These are phyloP conservation scores for Russula virescens DNA, from an alignment of 768 basidiomycete genomes.

Conservation along the genomic window DNA sequence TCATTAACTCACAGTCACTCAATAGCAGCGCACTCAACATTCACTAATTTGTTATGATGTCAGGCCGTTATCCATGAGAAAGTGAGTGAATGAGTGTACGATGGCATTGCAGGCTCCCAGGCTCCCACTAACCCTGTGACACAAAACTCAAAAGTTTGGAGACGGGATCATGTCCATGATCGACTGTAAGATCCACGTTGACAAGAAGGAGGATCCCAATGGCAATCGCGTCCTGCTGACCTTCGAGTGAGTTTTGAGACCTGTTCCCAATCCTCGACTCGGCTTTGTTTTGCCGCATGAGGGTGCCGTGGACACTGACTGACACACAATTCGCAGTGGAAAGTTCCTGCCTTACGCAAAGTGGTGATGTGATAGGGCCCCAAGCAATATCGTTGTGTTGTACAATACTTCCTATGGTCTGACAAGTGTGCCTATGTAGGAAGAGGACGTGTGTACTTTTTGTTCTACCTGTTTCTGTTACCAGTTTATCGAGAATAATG, in stretches of 20 bases:
- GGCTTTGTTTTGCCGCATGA: neutral
- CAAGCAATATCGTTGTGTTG: too few relatives aligned
- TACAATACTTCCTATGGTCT: too few relatives aligned
- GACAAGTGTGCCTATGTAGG: too few relatives aligned
- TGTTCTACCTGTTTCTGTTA: too few relatives aligned
- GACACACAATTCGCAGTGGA: constrained; percentile 41
- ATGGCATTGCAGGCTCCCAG: neutral
- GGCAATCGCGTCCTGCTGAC: constrained; percentile 76
- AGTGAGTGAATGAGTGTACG: constrained; percentile 31
- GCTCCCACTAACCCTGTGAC: neutral
- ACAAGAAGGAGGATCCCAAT: constrained; percentile 67
- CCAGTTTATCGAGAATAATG: too few relatives aligned
- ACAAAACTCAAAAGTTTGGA: constrained; percentile 48
- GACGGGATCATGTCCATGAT: constrained; percentile 91
- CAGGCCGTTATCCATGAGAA: constrained; percentile 76
- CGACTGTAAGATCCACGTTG: constrained; percentile 66
- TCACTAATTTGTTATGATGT: neutral
- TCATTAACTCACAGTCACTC: neutral
- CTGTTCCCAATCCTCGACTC: neutral
- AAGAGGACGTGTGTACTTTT: too few relatives aligned
- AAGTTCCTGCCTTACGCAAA: constrained; percentile 71
- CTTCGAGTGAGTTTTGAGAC: constrained; percentile 54
- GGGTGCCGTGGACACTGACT: neutral
- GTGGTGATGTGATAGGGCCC: constrained; percentile 40
- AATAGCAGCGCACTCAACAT: neutral